Evolutionary conservation across 306 rosid genomes (phyloP), one percentile per base, ranked within the genome.

Genomic region (Trichosanthes cucumerina): DNA sequence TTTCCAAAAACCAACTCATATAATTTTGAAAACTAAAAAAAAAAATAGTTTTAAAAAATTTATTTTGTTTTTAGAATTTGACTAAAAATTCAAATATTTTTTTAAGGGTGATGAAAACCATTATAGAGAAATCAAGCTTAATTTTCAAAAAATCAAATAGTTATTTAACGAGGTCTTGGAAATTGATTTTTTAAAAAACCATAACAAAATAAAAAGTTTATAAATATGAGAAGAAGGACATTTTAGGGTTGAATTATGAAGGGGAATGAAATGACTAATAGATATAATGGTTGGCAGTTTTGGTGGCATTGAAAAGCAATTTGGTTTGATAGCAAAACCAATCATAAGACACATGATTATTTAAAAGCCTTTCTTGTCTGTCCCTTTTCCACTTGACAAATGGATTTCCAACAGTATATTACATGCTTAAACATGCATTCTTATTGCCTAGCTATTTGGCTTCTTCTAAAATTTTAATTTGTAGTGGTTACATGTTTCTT

Each of bases 381-480:
- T 36, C 54, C 54, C 75, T 19, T 69, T 69, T 69, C 34, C 75
- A n/a, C 53, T 41, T 12, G 23, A 43, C 75, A 69, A 65, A 34
- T 21, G 13, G 9, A 3, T 6, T 68, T 19, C 52, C 75, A 43
- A 39, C 52, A 11, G 3, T 21, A 43, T 11, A 2, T 0, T 36
- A 69, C 75, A 68, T 69, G 54, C 18, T 69, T 69, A 69, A 69
- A 69, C 75, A 69, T 69, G 54, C 54, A 41, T 6, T 39, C 1
- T 43, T 6, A 33, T 63, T 65, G 46, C 26, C 4, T 1, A n/a
- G n/a, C n/a, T n/a, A 1, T 56, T 56, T 19, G 26, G 26, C 2
- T 56, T 56, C 2, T 21, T 21, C 26, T 9, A 56, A 56, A 14
- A 13, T 3, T 47, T 14, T n/a, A n/a, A n/a, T n/a, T n/a, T 13